Percentiles rank a stretch among this genome's conserved stretches.
These are phyloP conservation scores for Globisporangium lucens DNA, from an alignment of 352 stramenopile species.

Conservation along the genomic window DNA sequence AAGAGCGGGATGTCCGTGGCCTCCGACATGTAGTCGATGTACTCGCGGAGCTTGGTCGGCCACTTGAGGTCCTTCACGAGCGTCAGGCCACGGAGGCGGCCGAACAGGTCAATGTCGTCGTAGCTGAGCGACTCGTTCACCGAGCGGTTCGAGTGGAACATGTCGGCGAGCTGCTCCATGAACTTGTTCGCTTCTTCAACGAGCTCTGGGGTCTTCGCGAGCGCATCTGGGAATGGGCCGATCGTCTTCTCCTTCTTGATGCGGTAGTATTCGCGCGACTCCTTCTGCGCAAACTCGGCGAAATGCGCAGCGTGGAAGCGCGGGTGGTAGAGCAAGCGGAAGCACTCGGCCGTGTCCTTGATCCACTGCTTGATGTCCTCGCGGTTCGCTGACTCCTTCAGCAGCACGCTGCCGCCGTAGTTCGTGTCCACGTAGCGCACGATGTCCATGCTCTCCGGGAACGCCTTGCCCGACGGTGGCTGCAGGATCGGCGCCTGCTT, in stretches of 20 bases:
- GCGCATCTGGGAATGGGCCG: slow-evolving; percentile 33
- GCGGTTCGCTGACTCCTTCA: slow-evolving; percentile 32
- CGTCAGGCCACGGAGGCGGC: slow-evolving; percentile 39
- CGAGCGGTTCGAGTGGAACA: slow-evolving; percentile 43
- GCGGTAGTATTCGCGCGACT: slow-evolving; percentile 50
- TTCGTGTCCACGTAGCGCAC: slow-evolving; percentile 42
- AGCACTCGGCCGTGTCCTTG: slow-evolving; percentile 35
- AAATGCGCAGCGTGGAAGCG: slow-evolving; percentile 45
- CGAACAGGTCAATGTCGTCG: slow-evolving; percentile 57
- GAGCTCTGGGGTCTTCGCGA: slow-evolving; percentile 40
- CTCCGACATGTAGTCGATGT: slow-evolving; percentile 40
- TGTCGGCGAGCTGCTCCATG: slow-evolving; percentile 26
- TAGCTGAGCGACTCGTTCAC: slow-evolving; percentile 48
- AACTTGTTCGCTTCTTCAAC: slow-evolving; percentile 33
- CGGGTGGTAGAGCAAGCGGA: slow-evolving; percentile 39
- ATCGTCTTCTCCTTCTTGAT: slow-evolving; percentile 58
- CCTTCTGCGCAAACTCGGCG: slow-evolving; percentile 38
- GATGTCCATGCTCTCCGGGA: slow-evolving; percentile 45
- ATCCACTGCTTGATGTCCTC: slow-evolving; percentile 49
- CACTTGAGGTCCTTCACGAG: slow-evolving; percentile 46
- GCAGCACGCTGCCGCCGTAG: slow-evolving; percentile 26
- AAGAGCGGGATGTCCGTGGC: slow-evolving; percentile 36
- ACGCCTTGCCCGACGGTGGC: slow-evolving; percentile 23
- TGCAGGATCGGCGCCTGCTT: slow-evolving; percentile 42
- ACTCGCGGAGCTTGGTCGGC: slow-evolving; percentile 41